Conservation (phyloP, 768 basidiomycete genomes). For the Mycena crocata region DNA sequence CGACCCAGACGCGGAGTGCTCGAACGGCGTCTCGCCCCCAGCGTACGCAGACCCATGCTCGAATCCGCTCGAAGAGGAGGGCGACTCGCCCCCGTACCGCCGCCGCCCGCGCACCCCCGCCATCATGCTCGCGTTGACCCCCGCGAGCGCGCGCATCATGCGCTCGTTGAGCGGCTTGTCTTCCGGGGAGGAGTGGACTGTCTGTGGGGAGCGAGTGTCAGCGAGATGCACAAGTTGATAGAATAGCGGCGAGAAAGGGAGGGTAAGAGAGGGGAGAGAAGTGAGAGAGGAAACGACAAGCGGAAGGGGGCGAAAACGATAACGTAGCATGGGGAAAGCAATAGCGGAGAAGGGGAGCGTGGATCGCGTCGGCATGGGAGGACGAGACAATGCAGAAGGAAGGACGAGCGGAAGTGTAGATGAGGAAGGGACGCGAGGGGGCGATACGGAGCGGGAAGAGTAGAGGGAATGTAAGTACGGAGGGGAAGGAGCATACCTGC, state of each 20-base stretch:
- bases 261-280: not conserved
- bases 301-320: too few species aligned
- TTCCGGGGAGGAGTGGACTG: slow-evolving; percentile 35
- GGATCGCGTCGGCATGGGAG: too few species aligned
- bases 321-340: too few species aligned
- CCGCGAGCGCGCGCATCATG: slow-evolving; percentile 35
- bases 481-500: slow-evolving; percentile 58
- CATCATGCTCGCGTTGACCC: slow-evolving; percentile 33
- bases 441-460: not conserved
- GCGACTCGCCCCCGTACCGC: slow-evolving; percentile 4
- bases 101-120: slow-evolving; percentile 29
- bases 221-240: not conserved
- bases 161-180: slow-evolving; percentile 34
- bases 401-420: too few species aligned
- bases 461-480: not conserved
- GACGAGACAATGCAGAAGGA: too few species aligned
- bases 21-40: too few species aligned
- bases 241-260: not conserved
- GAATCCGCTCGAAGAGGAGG: not conserved
- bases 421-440: not conserved
- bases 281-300: not conserved
- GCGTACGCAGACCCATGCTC: too few species aligned
- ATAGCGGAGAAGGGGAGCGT: too few species aligned
- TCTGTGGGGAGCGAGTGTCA: slow-evolving; percentile 10
- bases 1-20: too few species aligned